Evolutionary conservation across 768 basidiomycete species (phyloP).

Genomic region (Lactifluus pinguis): DNA sequence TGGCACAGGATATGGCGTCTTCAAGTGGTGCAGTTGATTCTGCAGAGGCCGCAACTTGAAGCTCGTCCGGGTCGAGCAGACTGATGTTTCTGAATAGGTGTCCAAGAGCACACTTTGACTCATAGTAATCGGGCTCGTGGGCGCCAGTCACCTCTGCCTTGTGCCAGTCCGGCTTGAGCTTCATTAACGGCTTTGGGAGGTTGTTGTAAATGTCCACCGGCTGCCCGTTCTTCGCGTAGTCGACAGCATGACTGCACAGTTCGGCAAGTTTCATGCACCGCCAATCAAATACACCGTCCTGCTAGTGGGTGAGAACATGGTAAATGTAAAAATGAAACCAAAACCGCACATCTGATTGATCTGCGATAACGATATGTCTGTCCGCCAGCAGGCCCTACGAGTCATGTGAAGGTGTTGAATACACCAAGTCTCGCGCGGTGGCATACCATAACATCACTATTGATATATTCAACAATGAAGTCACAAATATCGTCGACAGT

Average conservation of each 20-base stretch:
- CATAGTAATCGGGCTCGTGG: background rate
- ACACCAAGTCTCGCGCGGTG: background rate
- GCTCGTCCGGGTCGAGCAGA: constrained; percentile 33
- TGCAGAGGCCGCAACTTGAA: background rate
- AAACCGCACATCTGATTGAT: background rate
- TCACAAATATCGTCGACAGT: constrained; percentile 66
- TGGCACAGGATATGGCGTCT: constrained; percentile 1
- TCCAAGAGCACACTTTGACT: background rate
- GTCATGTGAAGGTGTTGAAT: background rate
- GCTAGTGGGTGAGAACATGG: background rate
- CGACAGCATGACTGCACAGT: no score
- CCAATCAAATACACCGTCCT: background rate
- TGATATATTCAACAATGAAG: constrained; percentile 77
- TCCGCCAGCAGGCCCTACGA: background rate
- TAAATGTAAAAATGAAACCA: background rate
- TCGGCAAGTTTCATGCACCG: background rate
- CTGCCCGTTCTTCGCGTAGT: no score
- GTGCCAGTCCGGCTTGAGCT: background rate
- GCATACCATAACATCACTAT: constrained; percentile 69
- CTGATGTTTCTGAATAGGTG: constrained; percentile 31
- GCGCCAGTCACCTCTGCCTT: background rate
- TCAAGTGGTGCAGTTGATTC: background rate
- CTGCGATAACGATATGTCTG: background rate
- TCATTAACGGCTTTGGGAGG: background rate
- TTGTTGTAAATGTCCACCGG: background rate